phyloP scores from a whole-genome alignment of 2,329 filamentous ascomycete species.

The Aspergillus ruber region DNA sequence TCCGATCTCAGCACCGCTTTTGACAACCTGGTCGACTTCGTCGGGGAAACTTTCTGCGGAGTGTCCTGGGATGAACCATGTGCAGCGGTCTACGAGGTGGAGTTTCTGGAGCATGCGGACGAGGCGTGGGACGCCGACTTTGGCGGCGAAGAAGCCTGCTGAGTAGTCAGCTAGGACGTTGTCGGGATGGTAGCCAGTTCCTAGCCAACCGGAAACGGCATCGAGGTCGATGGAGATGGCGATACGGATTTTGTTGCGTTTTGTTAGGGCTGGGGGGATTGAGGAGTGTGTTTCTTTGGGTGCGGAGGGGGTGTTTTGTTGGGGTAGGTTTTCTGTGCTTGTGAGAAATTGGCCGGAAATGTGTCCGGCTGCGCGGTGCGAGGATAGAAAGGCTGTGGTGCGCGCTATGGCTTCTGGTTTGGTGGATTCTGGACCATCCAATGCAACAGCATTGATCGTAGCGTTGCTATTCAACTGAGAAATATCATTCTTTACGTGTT shows the following conservation, averaged over 20 bases:
- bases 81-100: conserved; percentile 46
- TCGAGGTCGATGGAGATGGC: conserved; percentile 48
- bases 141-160: conserved; percentile 50
- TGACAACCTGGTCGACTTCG: conserved; percentile 45
- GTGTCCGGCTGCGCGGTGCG: conserved; percentile 47
- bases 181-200: conserved; percentile 46
- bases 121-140: conserved; percentile 52
- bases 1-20: conserved; percentile 49
- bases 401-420: conserved; percentile 46
- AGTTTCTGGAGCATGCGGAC: conserved; percentile 50
- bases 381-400: conserved; percentile 46
- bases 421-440: conserved; percentile 45
- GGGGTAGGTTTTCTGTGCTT: conserved; percentile 45
- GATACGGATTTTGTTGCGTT: conserved; percentile 18
- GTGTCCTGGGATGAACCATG: conserved; percentile 58
- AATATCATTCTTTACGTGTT: conserved; percentile 51
- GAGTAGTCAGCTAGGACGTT: conserved; percentile 53
- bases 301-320: too few species aligned
- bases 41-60: conserved; percentile 52
- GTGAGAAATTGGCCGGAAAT: conserved; percentile 50
- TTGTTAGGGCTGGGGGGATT: conserved; percentile 9
- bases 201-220: conserved; percentile 55
- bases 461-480: conserved; percentile 45
- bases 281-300: too few species aligned
- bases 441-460: conserved; percentile 48